Percentiles rank a stretch among this genome's conserved stretches.
Conservation (phyloP, 441 rosid genomes). For the Pelargonium cotyledonis region DNA sequence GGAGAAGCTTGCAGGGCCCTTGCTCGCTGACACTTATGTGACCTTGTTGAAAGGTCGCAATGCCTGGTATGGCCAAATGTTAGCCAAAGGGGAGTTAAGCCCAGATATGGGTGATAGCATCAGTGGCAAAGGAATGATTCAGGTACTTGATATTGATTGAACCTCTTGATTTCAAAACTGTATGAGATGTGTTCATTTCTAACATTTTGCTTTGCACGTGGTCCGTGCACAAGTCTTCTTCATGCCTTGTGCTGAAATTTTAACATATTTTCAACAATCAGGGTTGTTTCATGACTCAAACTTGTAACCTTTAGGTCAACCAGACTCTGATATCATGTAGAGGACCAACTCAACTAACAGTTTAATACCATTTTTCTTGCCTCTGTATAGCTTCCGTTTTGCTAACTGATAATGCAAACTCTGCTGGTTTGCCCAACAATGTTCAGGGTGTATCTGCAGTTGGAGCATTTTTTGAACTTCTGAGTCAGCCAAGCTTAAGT, state of each 20-base stretch:
- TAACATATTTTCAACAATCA: too few species aligned
- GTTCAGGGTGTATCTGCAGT: constrained; percentile 75
- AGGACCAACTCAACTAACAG: too few species aligned
- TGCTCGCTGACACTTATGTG: constrained; percentile 49
- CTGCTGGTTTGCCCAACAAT: not conserved
- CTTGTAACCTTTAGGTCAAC: too few species aligned
- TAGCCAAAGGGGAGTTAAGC: constrained; percentile 44
- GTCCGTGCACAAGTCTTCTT: too few species aligned
- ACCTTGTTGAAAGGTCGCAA: constrained; percentile 50
- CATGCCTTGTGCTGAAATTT: too few species aligned
- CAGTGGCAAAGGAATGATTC: constrained; percentile 54
- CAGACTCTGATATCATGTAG: too few species aligned
- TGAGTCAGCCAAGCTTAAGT: constrained; percentile 56
- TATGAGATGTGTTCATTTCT: too few species aligned
- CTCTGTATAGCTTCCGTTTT: not conserved
- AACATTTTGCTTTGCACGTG: not conserved
- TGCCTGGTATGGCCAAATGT: constrained; percentile 52
- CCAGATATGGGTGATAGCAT: constrained; percentile 50
- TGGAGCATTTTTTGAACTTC: constrained; percentile 59
- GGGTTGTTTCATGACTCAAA: too few species aligned
- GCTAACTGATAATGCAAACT: not conserved
- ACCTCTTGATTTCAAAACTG: too few species aligned
- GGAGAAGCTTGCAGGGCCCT: constrained; percentile 51
- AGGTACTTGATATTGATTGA: constrained; percentile 20
- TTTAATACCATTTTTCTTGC: too few species aligned